These are phyloP conservation scores for Hippophae rhamnoides DNA, from an alignment of 306 rosid genomes.

Conservation along the genomic window DNA sequence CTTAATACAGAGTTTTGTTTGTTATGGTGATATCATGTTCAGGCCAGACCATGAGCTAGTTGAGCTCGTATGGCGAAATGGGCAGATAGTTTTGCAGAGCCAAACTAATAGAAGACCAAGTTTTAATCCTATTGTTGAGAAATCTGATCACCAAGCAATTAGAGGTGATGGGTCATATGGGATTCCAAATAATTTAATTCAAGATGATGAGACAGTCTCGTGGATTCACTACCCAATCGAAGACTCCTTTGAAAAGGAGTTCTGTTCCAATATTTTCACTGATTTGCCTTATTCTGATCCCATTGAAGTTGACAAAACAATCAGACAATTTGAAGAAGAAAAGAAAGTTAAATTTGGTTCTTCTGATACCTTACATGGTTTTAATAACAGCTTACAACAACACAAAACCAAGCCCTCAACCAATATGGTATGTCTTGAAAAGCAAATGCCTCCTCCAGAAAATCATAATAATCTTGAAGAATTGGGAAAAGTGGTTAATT, in stretches of 20 bases:
- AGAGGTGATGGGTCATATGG: slow-evolving; percentile 31
- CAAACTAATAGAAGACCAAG: slow-evolving; percentile 41
- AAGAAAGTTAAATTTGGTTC: slow-evolving; percentile 30
- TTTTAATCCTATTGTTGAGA: slow-evolving; percentile 27
- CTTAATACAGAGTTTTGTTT: slow-evolving; percentile 12
- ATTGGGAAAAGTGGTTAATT: slow-evolving; percentile 26
- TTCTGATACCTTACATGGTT: slow-evolving; percentile 15
- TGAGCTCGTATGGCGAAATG: slow-evolving; percentile 75
- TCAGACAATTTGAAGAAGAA: slow-evolving; percentile 36
- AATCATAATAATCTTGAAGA: slow-evolving; percentile 26
- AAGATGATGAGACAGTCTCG: slow-evolving; percentile 48
- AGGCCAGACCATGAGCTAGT: slow-evolving; percentile 63
- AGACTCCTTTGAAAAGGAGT: slow-evolving; percentile 52
- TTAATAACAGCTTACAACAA: slow-evolving; percentile 20
- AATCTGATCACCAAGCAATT: slow-evolving; percentile 34
- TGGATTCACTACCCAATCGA: slow-evolving; percentile 64
- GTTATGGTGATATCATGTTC: slow-evolving; percentile 14
- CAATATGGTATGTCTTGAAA: slow-evolving; percentile 31
- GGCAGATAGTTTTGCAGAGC: slow-evolving; percentile 70
- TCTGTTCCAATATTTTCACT: slow-evolving; percentile 43
- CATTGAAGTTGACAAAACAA: slow-evolving; percentile 32
- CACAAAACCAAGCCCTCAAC: slow-evolving; percentile 25
- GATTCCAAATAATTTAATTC: slow-evolving; percentile 40
- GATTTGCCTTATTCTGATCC: slow-evolving; percentile 45
- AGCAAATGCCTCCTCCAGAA: slow-evolving; percentile 51